Evolutionary conservation across 1,284 basidiomycete genomes (phyloP).

Genomic region (Moniliophthora roreri): DNA sequence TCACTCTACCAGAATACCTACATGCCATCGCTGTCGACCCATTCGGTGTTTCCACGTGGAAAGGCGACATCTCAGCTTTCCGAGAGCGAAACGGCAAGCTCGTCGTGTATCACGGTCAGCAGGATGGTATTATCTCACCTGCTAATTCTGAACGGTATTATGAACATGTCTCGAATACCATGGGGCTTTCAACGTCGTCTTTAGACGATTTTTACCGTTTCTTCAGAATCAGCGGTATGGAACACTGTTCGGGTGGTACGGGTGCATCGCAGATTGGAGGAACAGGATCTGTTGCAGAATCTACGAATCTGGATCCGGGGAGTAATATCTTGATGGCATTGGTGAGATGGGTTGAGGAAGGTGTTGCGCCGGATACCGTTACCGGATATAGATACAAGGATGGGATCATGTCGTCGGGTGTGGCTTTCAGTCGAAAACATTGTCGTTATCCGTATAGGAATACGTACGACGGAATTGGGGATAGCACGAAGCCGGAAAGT

Average conservation of each 20-base stretch:
- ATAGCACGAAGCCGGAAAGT: slow-evolving; percentile 10
- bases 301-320: slow-evolving; percentile 6
- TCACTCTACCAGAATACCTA: slow-evolving; percentile 1
- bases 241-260: slow-evolving; percentile 16
- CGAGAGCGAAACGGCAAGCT: slow-evolving; percentile 19
- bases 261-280: slow-evolving; percentile 16
- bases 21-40: slow-evolving; percentile 14
- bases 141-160: slow-evolving; percentile 21
- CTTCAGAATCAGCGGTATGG: slow-evolving; percentile 18
- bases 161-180: slow-evolving; percentile 9
- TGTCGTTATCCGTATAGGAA: slow-evolving; percentile 18
- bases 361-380: slow-evolving; percentile 17
- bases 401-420: slow-evolving; percentile 7
- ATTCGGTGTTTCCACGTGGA: slow-evolving; percentile 17
- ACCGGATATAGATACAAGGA: slow-evolving; percentile 14
- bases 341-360: slow-evolving; percentile 19
- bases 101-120: slow-evolving; percentile 20
- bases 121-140: slow-evolving; percentile 18
- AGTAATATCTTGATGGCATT: slow-evolving; percentile 16
- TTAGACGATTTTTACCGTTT: slow-evolving; percentile 18
- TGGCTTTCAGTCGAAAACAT: slow-evolving; percentile 11
- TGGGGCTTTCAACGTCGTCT: neutral
- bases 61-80: slow-evolving; percentile 21
- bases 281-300: too few species aligned
- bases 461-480: slow-evolving; percentile 14